A percentile compares a stretch with the other conserved stretches of the same genome.
Evolutionary conservation across 2,329 filamentous ascomycete genomes (phyloP).

Genomic region (Penicillium sp.): DNA sequence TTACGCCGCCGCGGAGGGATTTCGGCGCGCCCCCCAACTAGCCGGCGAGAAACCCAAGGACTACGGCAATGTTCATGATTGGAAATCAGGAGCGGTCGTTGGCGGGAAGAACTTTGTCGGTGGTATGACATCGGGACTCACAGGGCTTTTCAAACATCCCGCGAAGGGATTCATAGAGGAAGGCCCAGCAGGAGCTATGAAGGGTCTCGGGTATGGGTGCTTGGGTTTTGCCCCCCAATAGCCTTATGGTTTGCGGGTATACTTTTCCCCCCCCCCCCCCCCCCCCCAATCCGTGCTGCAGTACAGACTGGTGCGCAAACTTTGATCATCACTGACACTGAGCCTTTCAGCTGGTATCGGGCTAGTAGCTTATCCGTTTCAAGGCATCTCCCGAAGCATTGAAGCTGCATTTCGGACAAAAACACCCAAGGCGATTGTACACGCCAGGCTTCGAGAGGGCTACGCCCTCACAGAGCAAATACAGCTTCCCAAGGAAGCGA

Average conservation of each 20-base stretch:
- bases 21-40: constrained; percentile 27
- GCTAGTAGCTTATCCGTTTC: constrained; percentile 19
- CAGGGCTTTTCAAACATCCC: constrained; percentile 25
- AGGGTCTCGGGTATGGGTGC: too few species aligned
- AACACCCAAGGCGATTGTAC: constrained; percentile 15
- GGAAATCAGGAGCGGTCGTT: constrained; percentile 27
- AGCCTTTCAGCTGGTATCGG: constrained; percentile 15
- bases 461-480: constrained; percentile 11
- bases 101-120: constrained; percentile 30
- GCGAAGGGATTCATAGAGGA: constrained; percentile 25
- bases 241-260: too few species aligned
- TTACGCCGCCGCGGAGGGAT: constrained; percentile 30
- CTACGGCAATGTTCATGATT: constrained; percentile 29
- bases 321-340: too few species aligned
- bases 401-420: constrained; percentile 16
- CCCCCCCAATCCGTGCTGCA: too few species aligned
- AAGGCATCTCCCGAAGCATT: constrained; percentile 20
- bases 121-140: constrained; percentile 29
- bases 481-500: constrained; percentile 13
- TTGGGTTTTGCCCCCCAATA: too few species aligned
- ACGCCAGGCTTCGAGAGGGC: constrained; percentile 13
- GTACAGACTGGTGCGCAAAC: too few species aligned
- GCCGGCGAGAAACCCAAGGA: constrained; percentile 32
- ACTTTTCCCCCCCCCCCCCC: too few species aligned
- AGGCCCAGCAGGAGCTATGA: constrained; percentile 27